These are phyloP conservation scores for Giardia muris DNA, from an alignment of 208 protist genomes.

Conservation along the genomic window DNA sequence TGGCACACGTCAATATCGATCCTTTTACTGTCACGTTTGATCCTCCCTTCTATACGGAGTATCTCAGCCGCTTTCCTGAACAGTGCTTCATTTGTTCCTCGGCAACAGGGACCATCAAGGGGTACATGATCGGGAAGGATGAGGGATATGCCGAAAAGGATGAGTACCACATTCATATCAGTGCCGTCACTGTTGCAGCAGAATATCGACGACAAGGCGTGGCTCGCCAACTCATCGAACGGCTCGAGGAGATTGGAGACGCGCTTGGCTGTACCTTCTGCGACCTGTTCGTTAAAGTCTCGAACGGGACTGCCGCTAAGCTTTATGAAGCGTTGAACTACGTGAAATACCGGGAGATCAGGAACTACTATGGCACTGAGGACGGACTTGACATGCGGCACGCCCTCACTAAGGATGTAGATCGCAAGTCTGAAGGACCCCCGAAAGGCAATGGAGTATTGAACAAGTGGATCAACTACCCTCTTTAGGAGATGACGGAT, in stretches of 20 bases:
- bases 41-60: neutral
- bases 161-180: constrained; percentile 21
- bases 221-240: neutral
- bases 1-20: neutral
- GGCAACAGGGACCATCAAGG: neutral
- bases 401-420: neutral
- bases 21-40: constrained; percentile 6
- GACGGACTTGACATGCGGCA: constrained; percentile 20
- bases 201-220: neutral
- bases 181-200: constrained; percentile 12
- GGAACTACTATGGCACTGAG: neutral
- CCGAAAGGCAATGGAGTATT: neutral
- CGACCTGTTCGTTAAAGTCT: constrained; percentile 15
- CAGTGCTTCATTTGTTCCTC: neutral
- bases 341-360: neutral
- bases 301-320: neutral
- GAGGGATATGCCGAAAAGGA: neutral
- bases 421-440: neutral
- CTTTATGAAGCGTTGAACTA: neutral
- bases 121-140: constrained; percentile 30
- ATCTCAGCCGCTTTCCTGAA: neutral
- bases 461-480: neutral
- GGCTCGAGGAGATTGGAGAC: neutral
- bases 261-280: neutral
- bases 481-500: too few relatives aligned